Evolutionary conservation across 176 grass and related monocot genomes (phyloP).

Genomic region (Triticum aestivum): IWGSC_CS_RefSeq_v2.1 NC_057802.1:612188106-612188605

Average conservation of each 20-base stretch:
- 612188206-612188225: constrained; percentile 71
- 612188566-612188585: constrained; percentile 79
- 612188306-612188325: constrained; percentile 79
- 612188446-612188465: constrained; percentile 81
- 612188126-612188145: too few species aligned
- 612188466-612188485: constrained; percentile 84
- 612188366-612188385: not conserved
- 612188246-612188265: constrained; percentile 63
- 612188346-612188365: not conserved
- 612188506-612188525: constrained; percentile 90
- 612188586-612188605: constrained; percentile 72
- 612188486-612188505: constrained; percentile 73
- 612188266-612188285: constrained; percentile 85
- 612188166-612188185: too few species aligned
- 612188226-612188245: constrained; percentile 92
- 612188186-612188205: not conserved
- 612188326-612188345: constrained; percentile 42
- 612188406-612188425: constrained; percentile 89
- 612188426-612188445: constrained; percentile 80
- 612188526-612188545: constrained; percentile 96
- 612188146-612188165: too few species aligned
- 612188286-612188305: constrained; percentile 73
- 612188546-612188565: constrained; percentile 81
- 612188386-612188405: constrained; percentile 62
- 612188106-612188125: too few species aligned